Evolutionary conservation across 306 rosid species (phyloP).

Genomic region (Coriaria nepalensis): DNA sequence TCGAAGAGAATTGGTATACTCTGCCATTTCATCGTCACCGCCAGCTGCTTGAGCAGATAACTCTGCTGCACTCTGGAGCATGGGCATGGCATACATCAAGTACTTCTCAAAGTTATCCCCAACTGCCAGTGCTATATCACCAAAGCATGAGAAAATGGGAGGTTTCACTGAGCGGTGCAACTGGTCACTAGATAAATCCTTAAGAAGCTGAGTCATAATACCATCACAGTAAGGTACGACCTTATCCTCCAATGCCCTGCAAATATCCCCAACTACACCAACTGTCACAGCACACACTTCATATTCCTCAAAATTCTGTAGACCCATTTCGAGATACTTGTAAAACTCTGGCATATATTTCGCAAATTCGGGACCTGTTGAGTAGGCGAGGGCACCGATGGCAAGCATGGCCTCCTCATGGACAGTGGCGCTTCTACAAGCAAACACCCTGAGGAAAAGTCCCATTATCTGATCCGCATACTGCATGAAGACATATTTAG

Average conservation of each 20-base stretch:
- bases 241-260: slow-evolving; percentile 82
- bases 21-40: slow-evolving; percentile 71
- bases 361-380: slow-evolving; percentile 60
- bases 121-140: slow-evolving; percentile 81
- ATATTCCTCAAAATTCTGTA: slow-evolving; percentile 91
- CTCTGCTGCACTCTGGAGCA: slow-evolving; percentile 80
- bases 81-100: slow-evolving; percentile 82
- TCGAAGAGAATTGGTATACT: slow-evolving; percentile 71
- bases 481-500: slow-evolving; percentile 60
- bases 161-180: slow-evolving; percentile 88
- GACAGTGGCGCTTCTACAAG: slow-evolving; percentile 79
- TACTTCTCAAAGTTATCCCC: slow-evolving; percentile 79
- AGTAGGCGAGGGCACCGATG: slow-evolving; percentile 82
- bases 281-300: slow-evolving; percentile 87
- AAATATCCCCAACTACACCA: slow-evolving; percentile 90
- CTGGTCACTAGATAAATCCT: slow-evolving; percentile 76
- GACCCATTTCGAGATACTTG: slow-evolving; percentile 67
- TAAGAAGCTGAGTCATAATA: slow-evolving; percentile 77
- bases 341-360: slow-evolving; percentile 76
- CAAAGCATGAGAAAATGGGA: slow-evolving; percentile 77
- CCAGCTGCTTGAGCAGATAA: slow-evolving; percentile 54
- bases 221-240: slow-evolving; percentile 87
- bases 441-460: slow-evolving; percentile 68
- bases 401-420: slow-evolving; percentile 98
- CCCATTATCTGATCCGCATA: slow-evolving; percentile 77